Evolutionary conservation across 2,329 filamentous ascomycete genomes (phyloP).

Genomic region (Scedosporium aurantiacum): DNA sequence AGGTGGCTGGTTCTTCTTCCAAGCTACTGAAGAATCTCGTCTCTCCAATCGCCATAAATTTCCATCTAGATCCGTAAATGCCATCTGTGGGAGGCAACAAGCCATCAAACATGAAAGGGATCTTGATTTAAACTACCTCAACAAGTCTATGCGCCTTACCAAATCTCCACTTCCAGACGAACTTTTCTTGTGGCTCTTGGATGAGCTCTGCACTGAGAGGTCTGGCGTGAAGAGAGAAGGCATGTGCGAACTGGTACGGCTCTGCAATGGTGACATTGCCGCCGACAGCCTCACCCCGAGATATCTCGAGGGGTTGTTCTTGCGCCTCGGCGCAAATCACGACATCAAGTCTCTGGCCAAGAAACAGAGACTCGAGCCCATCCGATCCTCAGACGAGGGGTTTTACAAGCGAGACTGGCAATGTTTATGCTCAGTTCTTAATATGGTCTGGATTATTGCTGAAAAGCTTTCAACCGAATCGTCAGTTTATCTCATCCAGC

Average conservation of each 20-base stretch:
- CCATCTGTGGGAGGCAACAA: not conserved
- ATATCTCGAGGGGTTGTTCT: conserved; percentile 43
- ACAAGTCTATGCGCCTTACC: not conserved
- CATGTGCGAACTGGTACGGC: conserved; percentile 40
- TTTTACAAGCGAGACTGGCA: conserved; percentile 34
- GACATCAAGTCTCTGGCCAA: conserved; percentile 23
- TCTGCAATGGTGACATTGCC: conserved; percentile 48
- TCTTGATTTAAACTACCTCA: not conserved
- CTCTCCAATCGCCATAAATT: not conserved
- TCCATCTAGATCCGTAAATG: not conserved
- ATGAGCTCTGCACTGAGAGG: conserved; percentile 43
- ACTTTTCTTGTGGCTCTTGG: conserved; percentile 54
- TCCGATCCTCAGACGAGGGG: conserved; percentile 17
- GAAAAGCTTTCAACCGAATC: conserved; percentile 21
- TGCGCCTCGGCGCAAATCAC: conserved; percentile 42
- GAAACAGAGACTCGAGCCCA: conserved; percentile 12
- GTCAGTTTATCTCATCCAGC: conserved; percentile 28
- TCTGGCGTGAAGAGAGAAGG: not conserved
- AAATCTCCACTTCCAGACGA: conserved; percentile 42
- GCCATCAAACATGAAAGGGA: not conserved
- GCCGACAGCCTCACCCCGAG: conserved; percentile 31
- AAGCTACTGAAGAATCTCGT: not conserved
- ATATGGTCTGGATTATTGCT: conserved; percentile 28
- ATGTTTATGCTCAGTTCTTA: conserved; percentile 30
- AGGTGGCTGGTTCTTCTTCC: conserved; percentile 40